Base-by-base conservation (phyloP, 805 yeast genomes). In the Limtongozyma cylindracea region DNA sequence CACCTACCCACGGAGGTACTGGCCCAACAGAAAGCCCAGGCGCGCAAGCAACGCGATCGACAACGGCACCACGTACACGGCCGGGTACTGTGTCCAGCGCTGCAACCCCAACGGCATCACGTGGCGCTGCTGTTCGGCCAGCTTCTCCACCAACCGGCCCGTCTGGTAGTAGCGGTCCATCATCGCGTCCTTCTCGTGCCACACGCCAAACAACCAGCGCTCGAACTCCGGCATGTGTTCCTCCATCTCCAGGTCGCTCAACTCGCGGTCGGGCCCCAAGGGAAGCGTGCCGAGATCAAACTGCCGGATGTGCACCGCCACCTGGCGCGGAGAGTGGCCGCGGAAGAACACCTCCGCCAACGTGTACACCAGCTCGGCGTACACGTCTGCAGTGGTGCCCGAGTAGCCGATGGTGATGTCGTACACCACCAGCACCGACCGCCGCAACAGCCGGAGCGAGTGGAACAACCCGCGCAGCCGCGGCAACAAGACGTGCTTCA, bases 381-480 rank as follows among this genome's bases (percentile, higher is more conserved):
- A 71, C 27, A 65, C 67, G 5, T 52, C 51, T 2, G 60, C 43
- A 18, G 39, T 44, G 21, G 76, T 64, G 8, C 80, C 93, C 4
- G 69, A 54, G 42, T 80, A 88, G 1, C 70, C 94, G 19, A 77
- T 55, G 0, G 98, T 77, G 17, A 76, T 44, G 43, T 88, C 95
- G 36, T 78, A 76, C 0, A 88, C 57, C 5, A 52, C 56, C 17
- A 58, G 56, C 9, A 63, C 54, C 4, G 69, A 47, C 7, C 49
- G 39, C 11, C 53, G 42, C 27, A 84, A 53, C 25, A 60, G 56
- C 22, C 57, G 47, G 26, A 82, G 51, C 6, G 69, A 53, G 26
- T 64, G 61, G 33, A 72, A 63, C 14, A 88, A 49, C 0, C 98
- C 98, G 16, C 84, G 64, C 0, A 60, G 53, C 25, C 91, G 61